Conservation (phyloP, 108 stramenopile species). For the Conticribra weissflogii region DNA sequence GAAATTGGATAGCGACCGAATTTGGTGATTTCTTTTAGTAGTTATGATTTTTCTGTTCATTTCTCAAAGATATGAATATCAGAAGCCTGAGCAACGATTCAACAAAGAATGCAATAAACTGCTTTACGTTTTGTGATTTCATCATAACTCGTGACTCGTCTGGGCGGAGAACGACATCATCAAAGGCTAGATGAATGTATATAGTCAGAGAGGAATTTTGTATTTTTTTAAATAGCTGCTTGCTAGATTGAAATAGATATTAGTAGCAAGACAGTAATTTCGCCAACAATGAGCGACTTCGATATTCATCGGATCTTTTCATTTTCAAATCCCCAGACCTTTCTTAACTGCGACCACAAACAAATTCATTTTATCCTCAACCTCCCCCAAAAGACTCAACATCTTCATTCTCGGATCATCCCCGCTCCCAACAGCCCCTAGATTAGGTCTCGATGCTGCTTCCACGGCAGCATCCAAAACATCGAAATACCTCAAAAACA, state of each 20-base stretch:
- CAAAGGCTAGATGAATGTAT: too few species aligned
- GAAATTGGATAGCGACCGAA: slow-evolving; percentile 59
- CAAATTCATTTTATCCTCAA: background rate
- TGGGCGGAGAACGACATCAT: too few species aligned
- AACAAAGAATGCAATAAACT: too few species aligned
- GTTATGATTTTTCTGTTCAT: too few species aligned
- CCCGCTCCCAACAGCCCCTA: background rate
- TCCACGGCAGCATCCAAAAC: slow-evolving; percentile 17
- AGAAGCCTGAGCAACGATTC: background rate
- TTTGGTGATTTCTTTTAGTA: slow-evolving; percentile 63
- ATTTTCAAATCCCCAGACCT: slow-evolving; percentile 1
- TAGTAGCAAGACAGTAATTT: too few species aligned
- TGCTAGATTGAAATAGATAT: too few species aligned
- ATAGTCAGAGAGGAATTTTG: too few species aligned
- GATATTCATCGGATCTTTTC: background rate
- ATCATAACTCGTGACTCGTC: too few species aligned
- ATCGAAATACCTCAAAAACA: slow-evolving; percentile 8
- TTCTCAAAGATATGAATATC: too few species aligned
- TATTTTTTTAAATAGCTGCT: too few species aligned
- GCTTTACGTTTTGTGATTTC: too few species aligned
- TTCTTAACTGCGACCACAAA: background rate
- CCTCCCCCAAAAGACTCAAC: slow-evolving; percentile 8
- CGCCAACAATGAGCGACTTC: too few species aligned
- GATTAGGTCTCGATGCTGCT: slow-evolving; percentile 2
- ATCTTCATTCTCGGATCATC: slow-evolving; percentile 4